These are phyloP conservation scores for Pseudogymnoascus sp. DNA, from an alignment of 2,329 filamentous ascomycete species.

Conservation along the genomic window DNA sequence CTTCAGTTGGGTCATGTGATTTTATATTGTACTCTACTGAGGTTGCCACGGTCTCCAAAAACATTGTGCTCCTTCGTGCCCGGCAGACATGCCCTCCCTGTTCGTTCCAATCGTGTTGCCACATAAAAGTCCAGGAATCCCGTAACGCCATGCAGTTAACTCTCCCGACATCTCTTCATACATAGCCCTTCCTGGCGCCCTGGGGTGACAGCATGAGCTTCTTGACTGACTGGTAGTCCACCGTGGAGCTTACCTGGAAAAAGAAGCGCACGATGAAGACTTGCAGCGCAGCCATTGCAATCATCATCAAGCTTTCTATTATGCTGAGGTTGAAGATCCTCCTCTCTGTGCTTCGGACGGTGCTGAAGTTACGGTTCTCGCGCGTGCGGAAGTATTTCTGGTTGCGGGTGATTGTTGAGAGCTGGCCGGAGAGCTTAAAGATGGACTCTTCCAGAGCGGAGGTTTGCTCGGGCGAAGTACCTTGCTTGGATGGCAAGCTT, in stretches of 20 bases:
- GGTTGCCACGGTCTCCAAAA: neutral
- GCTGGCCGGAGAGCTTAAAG: slow-evolving; percentile 84
- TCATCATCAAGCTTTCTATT: slow-evolving; percentile 83
- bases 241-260: slow-evolving; percentile 61
- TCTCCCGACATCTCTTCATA: slow-evolving; percentile 35
- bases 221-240: slow-evolving; percentile 13
- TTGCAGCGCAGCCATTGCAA: slow-evolving; percentile 91
- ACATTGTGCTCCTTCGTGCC: neutral
- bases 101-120: slow-evolving; percentile 8
- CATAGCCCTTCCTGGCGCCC: slow-evolving; percentile 61
- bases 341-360: slow-evolving; percentile 88
- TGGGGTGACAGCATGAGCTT: slow-evolving; percentile 24
- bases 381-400: slow-evolving; percentile 99
- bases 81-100: neutral
- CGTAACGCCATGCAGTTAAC: slow-evolving; percentile 14
- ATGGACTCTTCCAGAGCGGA: slow-evolving; percentile 84
- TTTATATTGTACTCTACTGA: slow-evolving; percentile 4
- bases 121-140: slow-evolving; percentile 19
- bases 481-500: slow-evolving; percentile 78
- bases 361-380: slow-evolving; percentile 98
- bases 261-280: slow-evolving; percentile 98
- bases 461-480: slow-evolving; percentile 81
- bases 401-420: slow-evolving; percentile 91
- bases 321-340: slow-evolving; percentile 97
- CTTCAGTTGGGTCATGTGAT: slow-evolving; percentile 1